Evolutionary conservation across 2,329 filamentous ascomycete genomes (phyloP).

Genomic region (Arthrobotrys pseudoclavata): DNA sequence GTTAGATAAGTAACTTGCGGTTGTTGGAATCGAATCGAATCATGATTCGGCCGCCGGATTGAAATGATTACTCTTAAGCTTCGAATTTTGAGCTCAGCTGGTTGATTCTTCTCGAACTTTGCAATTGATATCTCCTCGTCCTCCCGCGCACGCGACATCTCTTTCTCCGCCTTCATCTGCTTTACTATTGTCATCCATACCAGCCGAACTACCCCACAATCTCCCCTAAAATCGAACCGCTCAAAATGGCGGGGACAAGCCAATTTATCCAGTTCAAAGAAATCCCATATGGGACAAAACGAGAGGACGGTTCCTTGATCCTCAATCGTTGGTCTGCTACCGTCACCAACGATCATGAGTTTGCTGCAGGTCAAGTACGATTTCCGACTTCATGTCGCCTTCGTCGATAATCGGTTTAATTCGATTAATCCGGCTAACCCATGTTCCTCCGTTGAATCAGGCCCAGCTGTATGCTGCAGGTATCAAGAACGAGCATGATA

Average conservation of each 20-base stretch:
- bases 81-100: slow-evolving; percentile 2
- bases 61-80: slow-evolving; percentile 15
- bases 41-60: slow-evolving; percentile 22
- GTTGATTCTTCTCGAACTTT: slow-evolving; percentile 6
- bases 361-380: slow-evolving; percentile 85
- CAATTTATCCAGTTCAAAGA: slow-evolving; percentile 63
- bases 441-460: slow-evolving; percentile 67
- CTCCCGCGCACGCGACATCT: slow-evolving; percentile 43
- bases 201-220: slow-evolving; percentile 40
- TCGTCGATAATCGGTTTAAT: slow-evolving; percentile 12
- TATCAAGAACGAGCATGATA: slow-evolving; percentile 82
- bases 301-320: slow-evolving; percentile 72
- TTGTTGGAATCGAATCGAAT: slow-evolving; percentile 6
- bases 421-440: slow-evolving; percentile 38
- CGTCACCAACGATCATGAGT: slow-evolving; percentile 87
- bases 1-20: slow-evolving; percentile 3
- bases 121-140: slow-evolving; percentile 6
- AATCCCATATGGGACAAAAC: slow-evolving; percentile 63
- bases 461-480: slow-evolving; percentile 96
- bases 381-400: neutral
- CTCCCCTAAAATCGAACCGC: neutral
- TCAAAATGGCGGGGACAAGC: slow-evolving; percentile 51
- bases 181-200: neutral
- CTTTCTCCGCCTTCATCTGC: neutral
- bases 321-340: slow-evolving; percentile 89